Evolutionary conservation across 345 rosid genomes (phyloP), one percentile per base, ranked within the genome.

Genomic region (Geranium rotundifolium): DNA sequence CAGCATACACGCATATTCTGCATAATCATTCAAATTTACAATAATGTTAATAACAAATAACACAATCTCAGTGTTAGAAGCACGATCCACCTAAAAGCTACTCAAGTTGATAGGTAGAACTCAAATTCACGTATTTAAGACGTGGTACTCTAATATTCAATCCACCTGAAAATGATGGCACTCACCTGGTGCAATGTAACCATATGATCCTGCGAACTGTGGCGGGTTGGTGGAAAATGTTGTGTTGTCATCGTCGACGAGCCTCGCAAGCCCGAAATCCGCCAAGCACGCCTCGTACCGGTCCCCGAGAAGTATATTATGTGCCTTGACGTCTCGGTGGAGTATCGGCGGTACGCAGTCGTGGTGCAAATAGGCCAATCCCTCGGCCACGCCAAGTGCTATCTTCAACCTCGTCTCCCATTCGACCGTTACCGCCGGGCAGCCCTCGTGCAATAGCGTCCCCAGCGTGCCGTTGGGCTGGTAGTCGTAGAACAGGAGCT

Each of bases 151-250:
- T n/a, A n/a, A n/a, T n/a, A n/a, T n/a, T n/a, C n/a, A n/a, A n/a
- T n/a, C n/a, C n/a, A n/a, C n/a, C n/a, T n/a, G n/a, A n/a, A n/a
- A n/a, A n/a, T n/a, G n/a, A n/a, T n/a, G n/a, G n/a, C n/a, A 64
- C 78, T 69, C 67, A 81, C 98, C 98, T 0, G 98, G 98, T 13
- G 98, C 98, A 31, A 91, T 86, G 91, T 91, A 91, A 50, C 98
- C 98, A 17, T 84, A 86, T 41, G 98, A 91, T 20, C 98, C 96
- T 1, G 88, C 98, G 56, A 89, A 71, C 30, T 89, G 41, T 4
- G 41, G 82, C 0, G 88, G 95, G 65, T 66, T 78, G 0, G 72
- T 79, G 0, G 85, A 76, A 59, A 84, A 75, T 0, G 91, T 71
- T 31, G 71, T 69, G 0, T 59, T 73, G 16, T 75, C 83, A 2